These are phyloP conservation scores for Cladophialophora immunda DNA, from an alignment of 2,329 filamentous ascomycete genomes.

Conservation along the genomic window DNA sequence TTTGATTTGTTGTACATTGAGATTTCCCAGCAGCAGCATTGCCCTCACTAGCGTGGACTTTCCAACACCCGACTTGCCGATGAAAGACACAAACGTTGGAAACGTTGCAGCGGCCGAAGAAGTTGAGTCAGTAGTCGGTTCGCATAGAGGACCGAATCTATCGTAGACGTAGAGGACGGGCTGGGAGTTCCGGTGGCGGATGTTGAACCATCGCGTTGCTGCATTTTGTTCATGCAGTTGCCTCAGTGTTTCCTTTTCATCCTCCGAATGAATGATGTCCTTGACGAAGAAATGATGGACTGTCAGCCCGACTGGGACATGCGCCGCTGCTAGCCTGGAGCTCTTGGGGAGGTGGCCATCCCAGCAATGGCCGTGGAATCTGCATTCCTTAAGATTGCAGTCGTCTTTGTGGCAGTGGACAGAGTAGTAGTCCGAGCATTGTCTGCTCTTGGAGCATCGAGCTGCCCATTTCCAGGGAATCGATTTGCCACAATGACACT, in stretches of 20 bases:
- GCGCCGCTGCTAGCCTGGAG: slow-evolving; percentile 1
- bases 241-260: slow-evolving; percentile 2
- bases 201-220: slow-evolving; percentile 20
- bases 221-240: slow-evolving; percentile 18
- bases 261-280: slow-evolving; percentile 15
- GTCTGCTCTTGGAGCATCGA: slow-evolving; percentile 21
- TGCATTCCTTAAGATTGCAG: slow-evolving; percentile 17
- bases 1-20: not conserved
- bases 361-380: slow-evolving; percentile 14
- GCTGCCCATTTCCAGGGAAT: slow-evolving; percentile 15
- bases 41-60: slow-evolving; percentile 17
- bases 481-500: slow-evolving; percentile 5
- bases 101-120: not conserved
- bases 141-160: slow-evolving; percentile 13
- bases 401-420: slow-evolving; percentile 17
- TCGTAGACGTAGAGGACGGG: slow-evolving; percentile 19
- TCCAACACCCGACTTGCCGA: slow-evolving; percentile 19
- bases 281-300: slow-evolving; percentile 14
- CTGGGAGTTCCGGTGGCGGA: slow-evolving; percentile 19
- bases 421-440: slow-evolving; percentile 18
- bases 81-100: slow-evolving; percentile 19
- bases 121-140: not conserved
- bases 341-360: slow-evolving; percentile 11
- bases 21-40: slow-evolving; percentile 16
- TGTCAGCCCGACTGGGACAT: slow-evolving; percentile 6